Evolutionary conservation across 345 rosid species (phyloP).

Genomic region (Hibiscus mutabilis): DNA sequence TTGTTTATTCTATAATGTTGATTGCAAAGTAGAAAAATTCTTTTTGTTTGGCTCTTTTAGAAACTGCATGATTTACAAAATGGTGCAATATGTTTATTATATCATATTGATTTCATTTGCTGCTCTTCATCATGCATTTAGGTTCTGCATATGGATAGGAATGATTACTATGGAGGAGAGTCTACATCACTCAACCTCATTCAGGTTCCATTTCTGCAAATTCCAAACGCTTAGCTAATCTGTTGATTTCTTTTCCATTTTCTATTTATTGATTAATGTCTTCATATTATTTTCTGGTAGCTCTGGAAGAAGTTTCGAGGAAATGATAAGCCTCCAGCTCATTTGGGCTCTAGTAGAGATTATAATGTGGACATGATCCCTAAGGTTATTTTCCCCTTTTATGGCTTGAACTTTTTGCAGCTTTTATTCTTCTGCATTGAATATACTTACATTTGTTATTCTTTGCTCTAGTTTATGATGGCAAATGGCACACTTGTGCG

Average conservation of each 20-base stretch:
- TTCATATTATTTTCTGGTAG: slow-evolving; percentile 32
- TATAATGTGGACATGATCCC: slow-evolving; percentile 99
- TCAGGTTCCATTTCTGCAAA: slow-evolving; percentile 45
- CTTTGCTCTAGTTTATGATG: neutral
- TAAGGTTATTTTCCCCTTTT: slow-evolving; percentile 40
- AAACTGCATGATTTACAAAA: neutral
- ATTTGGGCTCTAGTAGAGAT: slow-evolving; percentile 90
- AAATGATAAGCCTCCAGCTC: slow-evolving; percentile 80
- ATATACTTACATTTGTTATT: slow-evolving; percentile 6
- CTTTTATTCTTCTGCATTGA: neutral
- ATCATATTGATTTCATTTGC: neutral
- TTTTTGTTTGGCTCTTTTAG: no score
- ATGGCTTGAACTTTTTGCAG: neutral
- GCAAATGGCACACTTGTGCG: neutral
- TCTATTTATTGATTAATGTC: neutral
- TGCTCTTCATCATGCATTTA: slow-evolving; percentile 15
- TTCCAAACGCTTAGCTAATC: neutral
- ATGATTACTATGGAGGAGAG: slow-evolving; percentile 96
- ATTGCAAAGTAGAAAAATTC: no score
- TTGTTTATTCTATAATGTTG: no score
- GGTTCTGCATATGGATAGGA: slow-evolving; percentile 99
- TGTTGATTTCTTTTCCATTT: neutral
- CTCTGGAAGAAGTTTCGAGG: slow-evolving; percentile 94
- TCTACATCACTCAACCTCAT: slow-evolving; percentile 86
- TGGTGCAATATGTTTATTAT: neutral